These are phyloP conservation scores for Ramichloridium luteum DNA, from an alignment of 2,329 filamentous ascomycete species.

Conservation along the genomic window DNA sequence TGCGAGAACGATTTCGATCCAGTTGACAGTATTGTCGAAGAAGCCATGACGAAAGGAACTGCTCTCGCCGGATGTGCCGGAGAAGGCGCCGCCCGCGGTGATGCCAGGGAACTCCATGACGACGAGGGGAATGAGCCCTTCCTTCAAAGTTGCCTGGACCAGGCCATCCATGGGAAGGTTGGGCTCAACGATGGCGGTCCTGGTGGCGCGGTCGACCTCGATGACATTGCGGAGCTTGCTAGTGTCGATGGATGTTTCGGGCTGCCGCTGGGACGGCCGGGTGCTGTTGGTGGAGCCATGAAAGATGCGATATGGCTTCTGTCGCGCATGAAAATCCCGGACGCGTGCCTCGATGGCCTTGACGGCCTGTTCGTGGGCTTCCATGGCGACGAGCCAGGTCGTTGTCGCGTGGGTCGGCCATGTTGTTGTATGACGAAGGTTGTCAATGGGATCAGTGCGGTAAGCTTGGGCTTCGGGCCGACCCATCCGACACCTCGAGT, in stretches of 20 bases:
- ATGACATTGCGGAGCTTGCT: slow-evolving; percentile 37
- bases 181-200: slow-evolving; percentile 47
- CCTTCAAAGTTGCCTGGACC: slow-evolving; percentile 43
- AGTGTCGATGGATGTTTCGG: slow-evolving; percentile 36
- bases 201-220: slow-evolving; percentile 29
- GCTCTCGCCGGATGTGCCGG: slow-evolving; percentile 55
- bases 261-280: slow-evolving; percentile 21
- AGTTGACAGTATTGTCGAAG: slow-evolving; percentile 51
- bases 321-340: slow-evolving; percentile 34
- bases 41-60: slow-evolving; percentile 54
- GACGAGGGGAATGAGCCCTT: slow-evolving; percentile 49
- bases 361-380: slow-evolving; percentile 2
- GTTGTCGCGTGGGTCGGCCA: too few species aligned
- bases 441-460: too few species aligned
- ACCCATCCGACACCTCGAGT: too few species aligned
- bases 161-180: slow-evolving; percentile 58
- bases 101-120: slow-evolving; percentile 64
- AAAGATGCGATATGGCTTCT: slow-evolving; percentile 41
- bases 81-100: slow-evolving; percentile 54
- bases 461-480: too few species aligned
- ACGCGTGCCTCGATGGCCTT: slow-evolving; percentile 18
- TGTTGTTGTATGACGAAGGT: too few species aligned
- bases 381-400: too few species aligned
- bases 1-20: slow-evolving; percentile 52
- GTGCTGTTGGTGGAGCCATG: slow-evolving; percentile 47